Conservation (phyloP, 495 filamentous ascomycete species). For the Annulohypoxylon stygium region DNA sequence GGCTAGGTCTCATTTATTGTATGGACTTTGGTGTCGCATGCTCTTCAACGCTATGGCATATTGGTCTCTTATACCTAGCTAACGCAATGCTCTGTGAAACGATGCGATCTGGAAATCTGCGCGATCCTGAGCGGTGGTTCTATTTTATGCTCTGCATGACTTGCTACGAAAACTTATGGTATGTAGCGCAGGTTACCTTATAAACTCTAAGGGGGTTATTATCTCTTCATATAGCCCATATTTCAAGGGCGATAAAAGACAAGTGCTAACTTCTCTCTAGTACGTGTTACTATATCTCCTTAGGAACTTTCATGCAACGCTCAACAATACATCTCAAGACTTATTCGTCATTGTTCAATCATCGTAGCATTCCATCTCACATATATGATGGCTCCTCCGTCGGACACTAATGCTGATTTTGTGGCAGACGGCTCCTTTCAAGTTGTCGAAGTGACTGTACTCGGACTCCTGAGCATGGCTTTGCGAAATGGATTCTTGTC, state of each 20-base stretch:
- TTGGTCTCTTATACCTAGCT: constrained; percentile 43
- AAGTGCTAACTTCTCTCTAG: constrained; percentile 29
- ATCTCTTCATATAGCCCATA: not conserved
- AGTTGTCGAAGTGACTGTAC: constrained; percentile 37
- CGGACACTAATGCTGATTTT: constrained; percentile 19
- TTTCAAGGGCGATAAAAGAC: not conserved
- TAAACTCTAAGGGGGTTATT: not conserved
- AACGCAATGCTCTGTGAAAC: constrained; percentile 48
- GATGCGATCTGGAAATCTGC: constrained; percentile 34
- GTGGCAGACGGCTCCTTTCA: constrained; percentile 32
- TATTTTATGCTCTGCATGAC: constrained; percentile 49
- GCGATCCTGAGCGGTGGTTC: constrained; percentile 43
- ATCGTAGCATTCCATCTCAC: no score
- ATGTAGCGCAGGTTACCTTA: constrained; percentile 16
- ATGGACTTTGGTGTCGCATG: constrained; percentile 32
- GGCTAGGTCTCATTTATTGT: constrained; percentile 44
- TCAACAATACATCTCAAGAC: not conserved
- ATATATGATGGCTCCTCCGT: no score
- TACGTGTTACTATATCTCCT: constrained; percentile 26
- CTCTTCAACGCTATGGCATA: constrained; percentile 44
- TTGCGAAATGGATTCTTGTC: constrained; percentile 40
- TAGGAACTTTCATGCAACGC: not conserved
- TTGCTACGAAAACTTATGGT: constrained; percentile 45
- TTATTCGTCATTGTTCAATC: not conserved
- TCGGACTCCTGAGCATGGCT: constrained; percentile 46